Conservation (phyloP, 164 flowering plant genomes). For the Amborella trichopoda region DNA sequence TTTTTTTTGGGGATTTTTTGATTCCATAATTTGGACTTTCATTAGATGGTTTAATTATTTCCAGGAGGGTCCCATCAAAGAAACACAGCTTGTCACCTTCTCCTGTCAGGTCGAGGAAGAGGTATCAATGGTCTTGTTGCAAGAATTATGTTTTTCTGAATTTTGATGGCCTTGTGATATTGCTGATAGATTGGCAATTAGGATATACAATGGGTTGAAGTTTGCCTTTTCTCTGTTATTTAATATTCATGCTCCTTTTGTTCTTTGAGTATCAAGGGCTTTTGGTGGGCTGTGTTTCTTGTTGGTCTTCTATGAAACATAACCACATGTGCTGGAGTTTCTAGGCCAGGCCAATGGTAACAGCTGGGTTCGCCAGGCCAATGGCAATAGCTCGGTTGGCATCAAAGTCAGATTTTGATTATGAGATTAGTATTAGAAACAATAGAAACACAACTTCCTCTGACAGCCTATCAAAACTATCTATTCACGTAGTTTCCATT, state of each 20-base stretch:
- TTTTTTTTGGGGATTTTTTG: conserved; percentile 5
- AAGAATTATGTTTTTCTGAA: not conserved
- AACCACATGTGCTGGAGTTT: too few species aligned
- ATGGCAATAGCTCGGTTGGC: too few species aligned
- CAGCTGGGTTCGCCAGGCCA: too few species aligned
- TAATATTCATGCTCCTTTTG: not conserved
- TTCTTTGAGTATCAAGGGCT: not conserved
- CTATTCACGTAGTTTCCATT: too few species aligned
- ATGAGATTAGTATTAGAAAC: too few species aligned
- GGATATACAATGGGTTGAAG: not conserved
- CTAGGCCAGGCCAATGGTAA: too few species aligned
- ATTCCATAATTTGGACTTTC: conserved; percentile 8
- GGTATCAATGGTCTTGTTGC: conserved; percentile 24
- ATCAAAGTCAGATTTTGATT: too few species aligned
- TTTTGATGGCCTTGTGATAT: not conserved
- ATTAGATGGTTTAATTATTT: not conserved
- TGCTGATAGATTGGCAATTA: not conserved
- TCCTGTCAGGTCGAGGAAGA: conserved; percentile 52
- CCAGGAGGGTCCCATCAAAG: conserved; percentile 47
- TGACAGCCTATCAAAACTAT: too few species aligned
- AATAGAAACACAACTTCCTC: too few species aligned
- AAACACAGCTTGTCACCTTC: conserved; percentile 51
- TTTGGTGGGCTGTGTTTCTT: not conserved
- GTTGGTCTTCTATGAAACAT: not conserved
- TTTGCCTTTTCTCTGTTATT: not conserved